Evolutionary conservation across 179 eudicot genomes (phyloP).

Genomic region (Spinacia oleracea): DNA sequence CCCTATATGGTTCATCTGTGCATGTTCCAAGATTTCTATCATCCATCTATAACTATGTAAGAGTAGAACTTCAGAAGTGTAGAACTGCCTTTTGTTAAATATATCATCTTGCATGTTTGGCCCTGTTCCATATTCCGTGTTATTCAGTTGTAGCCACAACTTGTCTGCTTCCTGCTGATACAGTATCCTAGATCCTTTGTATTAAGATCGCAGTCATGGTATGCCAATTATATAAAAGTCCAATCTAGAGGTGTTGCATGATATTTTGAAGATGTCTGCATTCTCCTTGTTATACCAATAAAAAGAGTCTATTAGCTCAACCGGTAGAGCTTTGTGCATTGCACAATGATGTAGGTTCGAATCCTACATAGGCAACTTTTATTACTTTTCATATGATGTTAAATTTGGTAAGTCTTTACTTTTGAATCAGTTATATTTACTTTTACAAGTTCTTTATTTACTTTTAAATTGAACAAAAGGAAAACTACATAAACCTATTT

Average conservation of each 20-base stretch:
- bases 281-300: conserved; percentile 3
- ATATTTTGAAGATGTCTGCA: background rate
- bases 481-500: no score
- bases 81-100: background rate
- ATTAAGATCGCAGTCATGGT: background rate
- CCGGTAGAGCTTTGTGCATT: no score
- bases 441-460: no score
- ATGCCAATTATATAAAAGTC: background rate
- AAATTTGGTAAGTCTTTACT: no score
- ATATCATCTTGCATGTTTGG: background rate
- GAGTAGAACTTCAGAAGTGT: background rate
- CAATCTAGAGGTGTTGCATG: background rate
- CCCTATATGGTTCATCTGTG: background rate
- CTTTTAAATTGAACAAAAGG: no score
- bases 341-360: no score
- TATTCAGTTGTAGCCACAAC: background rate
- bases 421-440: no score
- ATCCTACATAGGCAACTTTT: no score
- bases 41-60: background rate
- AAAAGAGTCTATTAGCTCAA: no score
- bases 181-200: background rate
- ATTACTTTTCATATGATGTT: no score
- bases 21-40: background rate
- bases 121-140: background rate
- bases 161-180: background rate